A percentile compares a stretch with the other conserved stretches of the same genome.
These are phyloP conservation scores for Podaxis mareebaensis DNA, from an alignment of 768 basidiomycete species.

Conservation along the genomic window DNA sequence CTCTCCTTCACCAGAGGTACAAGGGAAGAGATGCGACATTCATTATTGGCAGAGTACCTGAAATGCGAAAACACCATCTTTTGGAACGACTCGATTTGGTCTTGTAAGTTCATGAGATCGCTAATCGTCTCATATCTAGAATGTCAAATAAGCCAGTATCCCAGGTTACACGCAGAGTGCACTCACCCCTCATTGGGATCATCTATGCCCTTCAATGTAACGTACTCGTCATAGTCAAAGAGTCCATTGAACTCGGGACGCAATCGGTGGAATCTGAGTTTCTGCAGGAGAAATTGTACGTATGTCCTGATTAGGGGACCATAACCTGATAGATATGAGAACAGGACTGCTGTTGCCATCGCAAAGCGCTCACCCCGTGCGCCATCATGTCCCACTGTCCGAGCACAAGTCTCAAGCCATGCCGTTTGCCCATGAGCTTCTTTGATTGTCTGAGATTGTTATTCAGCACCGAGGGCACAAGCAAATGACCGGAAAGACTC, in stretches of 20 bases:
- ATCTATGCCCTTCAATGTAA: constrained; percentile 95
- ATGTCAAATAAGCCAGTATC: constrained; percentile 15
- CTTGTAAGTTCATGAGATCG: constrained; percentile 96
- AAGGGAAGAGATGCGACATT: constrained; percentile 93
- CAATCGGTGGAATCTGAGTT: constrained; percentile 92
- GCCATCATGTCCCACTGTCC: constrained; percentile 80
- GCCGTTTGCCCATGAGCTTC: constrained; percentile 96
- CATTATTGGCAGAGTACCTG: constrained; percentile 87
- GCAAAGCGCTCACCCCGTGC: constrained; percentile 57
- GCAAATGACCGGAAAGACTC: constrained; percentile 22
- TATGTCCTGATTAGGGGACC: constrained; percentile 92
- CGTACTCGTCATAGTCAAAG: constrained; percentile 99
- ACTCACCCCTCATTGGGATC: constrained; percentile 98
- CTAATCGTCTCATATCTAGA: constrained; percentile 94
- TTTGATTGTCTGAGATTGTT: constrained; percentile 76
- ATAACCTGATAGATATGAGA: constrained; percentile 60
- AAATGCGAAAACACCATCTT: constrained; percentile 97
- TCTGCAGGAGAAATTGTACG: constrained; percentile 93
- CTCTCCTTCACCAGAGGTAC: constrained; percentile 99
- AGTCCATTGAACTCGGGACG: constrained; percentile 98
- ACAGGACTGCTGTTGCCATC: constrained; percentile 7
- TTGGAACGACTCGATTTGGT: constrained; percentile 98
- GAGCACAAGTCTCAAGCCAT: constrained; percentile 96
- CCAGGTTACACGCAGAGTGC: constrained; percentile 4
- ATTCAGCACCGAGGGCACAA: constrained; percentile 9